Evolutionary conservation across 345 rosid species (phyloP).

Genomic region (Brassica rapa): DNA sequence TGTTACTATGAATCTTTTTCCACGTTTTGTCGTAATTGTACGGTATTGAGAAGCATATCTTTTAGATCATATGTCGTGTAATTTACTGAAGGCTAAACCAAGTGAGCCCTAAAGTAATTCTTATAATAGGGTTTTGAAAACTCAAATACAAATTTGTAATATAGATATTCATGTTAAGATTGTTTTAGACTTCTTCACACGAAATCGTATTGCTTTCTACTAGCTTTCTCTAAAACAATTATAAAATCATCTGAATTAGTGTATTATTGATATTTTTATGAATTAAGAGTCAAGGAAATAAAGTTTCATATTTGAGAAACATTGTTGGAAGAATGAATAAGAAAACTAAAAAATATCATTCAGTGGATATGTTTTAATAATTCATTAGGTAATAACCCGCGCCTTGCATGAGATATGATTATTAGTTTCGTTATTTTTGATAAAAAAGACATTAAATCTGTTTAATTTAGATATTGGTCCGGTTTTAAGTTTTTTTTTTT

Average conservation of each 20-base stretch:
- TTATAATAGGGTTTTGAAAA: background rate
- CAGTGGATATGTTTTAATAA: background rate
- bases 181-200: background rate
- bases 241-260: background rate
- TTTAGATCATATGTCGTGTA: background rate
- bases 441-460: no score
- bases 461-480: no score
- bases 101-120: background rate
- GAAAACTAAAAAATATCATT: background rate
- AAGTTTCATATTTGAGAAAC: background rate
- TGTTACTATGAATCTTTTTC: background rate
- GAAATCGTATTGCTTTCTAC: background rate
- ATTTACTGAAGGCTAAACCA: background rate
- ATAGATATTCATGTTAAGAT: background rate
- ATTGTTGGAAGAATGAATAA: background rate
- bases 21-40: background rate
- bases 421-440: no score
- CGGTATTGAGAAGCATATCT: background rate
- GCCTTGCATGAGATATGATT: no score
- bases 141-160: background rate
- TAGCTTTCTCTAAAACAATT: slow-evolving; percentile 23
- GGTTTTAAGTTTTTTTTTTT: no score
- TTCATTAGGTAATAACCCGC: background rate
- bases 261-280: background rate
- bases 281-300: background rate